Percentiles rank a stretch among this genome's conserved stretches.
phyloP scores from a whole-genome alignment of 768 basidiomycete species.

The Boletellus ananiceps region DNA sequence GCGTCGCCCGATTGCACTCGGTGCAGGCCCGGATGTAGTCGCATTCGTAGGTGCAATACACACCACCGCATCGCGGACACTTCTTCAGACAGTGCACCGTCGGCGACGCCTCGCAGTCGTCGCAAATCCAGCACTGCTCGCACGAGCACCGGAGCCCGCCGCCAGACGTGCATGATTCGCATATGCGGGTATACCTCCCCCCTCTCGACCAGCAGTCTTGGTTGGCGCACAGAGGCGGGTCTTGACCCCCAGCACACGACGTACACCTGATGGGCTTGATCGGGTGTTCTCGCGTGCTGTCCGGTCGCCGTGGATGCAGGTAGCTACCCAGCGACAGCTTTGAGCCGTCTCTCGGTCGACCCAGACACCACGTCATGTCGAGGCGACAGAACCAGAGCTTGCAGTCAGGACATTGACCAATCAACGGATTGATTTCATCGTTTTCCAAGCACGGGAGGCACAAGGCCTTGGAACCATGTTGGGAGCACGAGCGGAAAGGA shows the following conservation, averaged over 20 bases:
- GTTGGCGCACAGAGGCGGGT: conserved; percentile 13
- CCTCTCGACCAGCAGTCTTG: conserved; percentile 18
- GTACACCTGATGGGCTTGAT: conserved; percentile 12
- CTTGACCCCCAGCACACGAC: not conserved
- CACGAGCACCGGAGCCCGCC: conserved; percentile 22
- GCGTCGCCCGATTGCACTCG: conserved; percentile 16
- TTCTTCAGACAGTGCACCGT: conserved; percentile 6
- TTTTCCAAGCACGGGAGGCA: conserved; percentile 12
- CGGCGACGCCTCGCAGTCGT: conserved; percentile 16
- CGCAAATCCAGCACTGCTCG: conserved; percentile 20
- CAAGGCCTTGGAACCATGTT: conserved; percentile 3
- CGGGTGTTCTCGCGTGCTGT: conserved; percentile 11
- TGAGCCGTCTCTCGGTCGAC: conserved; percentile 12
- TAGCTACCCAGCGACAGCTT: not conserved
- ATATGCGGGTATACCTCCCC: conserved; percentile 9
- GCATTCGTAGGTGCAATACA: conserved; percentile 19
- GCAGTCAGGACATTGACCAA: conserved; percentile 21
- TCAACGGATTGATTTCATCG: not conserved
- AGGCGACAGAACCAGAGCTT: conserved; percentile 18
- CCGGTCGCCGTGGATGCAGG: not conserved
- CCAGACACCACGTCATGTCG: conserved; percentile 22
- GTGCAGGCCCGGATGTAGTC: conserved; percentile 20
- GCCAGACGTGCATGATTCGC: conserved; percentile 14
- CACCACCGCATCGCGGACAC: conserved; percentile 17
- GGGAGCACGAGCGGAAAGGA: conserved; percentile 16